These are phyloP conservation scores for Ceratobasidium sp. DNA, from an alignment of 1,284 basidiomycete genomes.

Conservation along the genomic window DNA sequence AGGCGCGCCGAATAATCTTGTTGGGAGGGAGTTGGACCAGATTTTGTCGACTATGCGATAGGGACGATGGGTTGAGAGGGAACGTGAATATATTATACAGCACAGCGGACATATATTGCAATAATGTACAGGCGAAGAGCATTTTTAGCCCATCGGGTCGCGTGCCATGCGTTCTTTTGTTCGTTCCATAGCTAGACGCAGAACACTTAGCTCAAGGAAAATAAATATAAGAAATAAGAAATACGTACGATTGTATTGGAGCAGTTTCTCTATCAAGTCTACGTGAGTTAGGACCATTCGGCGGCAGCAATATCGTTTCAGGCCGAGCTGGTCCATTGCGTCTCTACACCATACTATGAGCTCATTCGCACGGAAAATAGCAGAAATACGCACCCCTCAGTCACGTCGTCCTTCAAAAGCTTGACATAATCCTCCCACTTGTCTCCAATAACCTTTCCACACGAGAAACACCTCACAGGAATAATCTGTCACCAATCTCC, in stretches of 20 bases:
- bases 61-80: background rate
- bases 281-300: conserved; percentile 99
- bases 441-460: conserved; percentile 93
- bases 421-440: conserved; percentile 90
- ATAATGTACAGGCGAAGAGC: conserved; percentile 24
- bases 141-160: conserved; percentile 27
- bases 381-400: conserved; percentile 78
- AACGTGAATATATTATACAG: conserved; percentile 38
- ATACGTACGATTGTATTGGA: conserved; percentile 94
- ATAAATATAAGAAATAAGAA: background rate
- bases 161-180: conserved; percentile 45
- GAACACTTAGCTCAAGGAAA: background rate
- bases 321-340: conserved; percentile 89
- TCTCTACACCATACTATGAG: conserved; percentile 68
- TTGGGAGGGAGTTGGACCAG: conserved; percentile 82
- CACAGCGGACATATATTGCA: conserved; percentile 23
- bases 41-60: conserved; percentile 58
- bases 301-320: conserved; percentile 96
- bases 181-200: conserved; percentile 40
- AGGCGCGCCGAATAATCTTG: conserved; percentile 80
- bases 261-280: conserved; percentile 94
- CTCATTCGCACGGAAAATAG: background rate
- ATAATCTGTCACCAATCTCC: conserved; percentile 70
- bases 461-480: conserved; percentile 90
- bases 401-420: conserved; percentile 79